phyloP scores from a whole-genome alignment of 208 protist species.

The Crithidia brevicula region DNA sequence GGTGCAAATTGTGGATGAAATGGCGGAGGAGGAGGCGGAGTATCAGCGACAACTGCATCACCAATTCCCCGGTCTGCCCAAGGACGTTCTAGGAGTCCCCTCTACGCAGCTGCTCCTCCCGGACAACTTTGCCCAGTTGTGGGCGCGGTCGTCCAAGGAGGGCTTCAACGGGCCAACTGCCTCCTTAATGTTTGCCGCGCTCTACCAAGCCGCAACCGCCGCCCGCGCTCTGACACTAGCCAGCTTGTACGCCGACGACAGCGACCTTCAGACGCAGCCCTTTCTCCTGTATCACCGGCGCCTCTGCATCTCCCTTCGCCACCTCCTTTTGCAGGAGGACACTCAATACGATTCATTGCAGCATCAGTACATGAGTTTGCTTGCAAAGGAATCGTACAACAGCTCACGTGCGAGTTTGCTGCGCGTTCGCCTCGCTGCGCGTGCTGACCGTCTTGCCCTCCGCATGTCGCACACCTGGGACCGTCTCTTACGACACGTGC shows the following conservation, averaged over 20 bases:
- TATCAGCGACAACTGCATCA: slow-evolving; percentile 9
- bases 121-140: slow-evolving; percentile 12
- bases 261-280: slow-evolving; percentile 33
- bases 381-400: background rate
- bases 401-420: slow-evolving; percentile 4
- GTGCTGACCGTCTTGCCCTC: slow-evolving; percentile 44
- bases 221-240: slow-evolving; percentile 13
- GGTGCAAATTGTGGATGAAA: slow-evolving; percentile 3
- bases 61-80: slow-evolving; percentile 13
- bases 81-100: slow-evolving; percentile 15
- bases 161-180: background rate
- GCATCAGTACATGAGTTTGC: slow-evolving; percentile 6
- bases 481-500: slow-evolving; percentile 14
- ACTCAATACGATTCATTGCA: slow-evolving; percentile 21
- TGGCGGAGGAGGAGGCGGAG: slow-evolving; percentile 15
- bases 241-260: slow-evolving; percentile 35
- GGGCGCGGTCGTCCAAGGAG: slow-evolving; percentile 8
- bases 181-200: background rate
- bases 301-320: slow-evolving; percentile 47
- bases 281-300: slow-evolving; percentile 52
- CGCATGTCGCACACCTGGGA: slow-evolving; percentile 26
- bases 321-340: slow-evolving; percentile 45
- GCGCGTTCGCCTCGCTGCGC: slow-evolving; percentile 32
- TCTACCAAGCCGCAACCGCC: slow-evolving; percentile 13
- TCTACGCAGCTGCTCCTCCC: slow-evolving; percentile 20